Base-by-base conservation (phyloP, 1,139 yeast genomes). In the Neolecta irregularis region DNA sequence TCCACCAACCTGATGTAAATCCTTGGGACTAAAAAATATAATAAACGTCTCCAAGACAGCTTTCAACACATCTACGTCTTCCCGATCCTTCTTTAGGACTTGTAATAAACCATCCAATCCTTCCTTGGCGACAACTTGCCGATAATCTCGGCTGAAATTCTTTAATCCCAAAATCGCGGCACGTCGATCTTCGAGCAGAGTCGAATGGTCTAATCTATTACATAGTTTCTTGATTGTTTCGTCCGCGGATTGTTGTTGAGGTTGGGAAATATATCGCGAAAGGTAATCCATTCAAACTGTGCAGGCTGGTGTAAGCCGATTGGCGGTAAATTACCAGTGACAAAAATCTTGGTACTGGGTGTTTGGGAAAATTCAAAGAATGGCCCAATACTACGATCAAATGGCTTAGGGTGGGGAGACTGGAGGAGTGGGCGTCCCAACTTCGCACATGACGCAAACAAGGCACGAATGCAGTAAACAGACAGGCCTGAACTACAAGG, bases 101-200 rank as follows among this genome's bases (percentile, higher is more conserved):
- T 64, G 54, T 9, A 88, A 64, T 41, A 91, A 60, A 1, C 88
- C 83, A 42, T 85, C 65, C 30, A 88, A 61, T 1, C 93, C 96
- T 43, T 77, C 72, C 30, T 93, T 93, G 33, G 88, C 83, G 2
- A 91, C 96, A n/a, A 40, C 38, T 54, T 91, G 98, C 46, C 98
- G 62, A 53, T 77, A 81, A 49, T 81, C 85, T 41, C 96, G 63
- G 43, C 92, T 73, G 53, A 85, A 85, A 33, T 93, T 81, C 52
- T 88, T 85, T 45, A 91, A 61, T 0, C 93, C 91, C 33, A 88
- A 62, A 3, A 88, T 79, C 0, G 98, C 96, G 1, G 95, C 88
- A 37, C 93, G 62, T 44, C 96, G 64, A 55, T 91, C 98, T 26
- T 80, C 73, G 2, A 91, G 64, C 46, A 79, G 57, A 1, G 78